Conservation (phyloP, 2,329 filamentous ascomycete species). For the Aspergillus brunneoviolaceus region DNA sequence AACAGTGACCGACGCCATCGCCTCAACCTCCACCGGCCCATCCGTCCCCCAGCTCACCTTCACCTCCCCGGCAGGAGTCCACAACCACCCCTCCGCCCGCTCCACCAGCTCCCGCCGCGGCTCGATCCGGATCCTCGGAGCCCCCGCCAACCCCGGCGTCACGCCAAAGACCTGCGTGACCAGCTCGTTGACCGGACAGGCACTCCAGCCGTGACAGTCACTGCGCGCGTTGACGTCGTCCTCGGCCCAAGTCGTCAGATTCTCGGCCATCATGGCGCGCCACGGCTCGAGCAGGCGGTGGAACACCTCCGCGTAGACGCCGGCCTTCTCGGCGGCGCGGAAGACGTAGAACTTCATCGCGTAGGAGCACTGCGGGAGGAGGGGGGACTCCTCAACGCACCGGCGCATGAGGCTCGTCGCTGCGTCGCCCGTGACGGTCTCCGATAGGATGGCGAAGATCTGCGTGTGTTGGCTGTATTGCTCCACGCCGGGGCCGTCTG, state of each 20-base stretch:
- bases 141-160: not conserved
- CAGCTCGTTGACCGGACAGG: constrained; percentile 10
- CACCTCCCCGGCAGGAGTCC: not conserved
- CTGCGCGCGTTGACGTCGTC: constrained; percentile 9
- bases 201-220: constrained; percentile 15
- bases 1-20: not conserved
- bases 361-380: constrained; percentile 1
- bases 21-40: not conserved
- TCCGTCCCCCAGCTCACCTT: not conserved
- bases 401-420: not conserved
- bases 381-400: not conserved
- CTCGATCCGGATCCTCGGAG: constrained; percentile 1
- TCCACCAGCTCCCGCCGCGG: not conserved
- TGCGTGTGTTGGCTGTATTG: constrained; percentile 12
- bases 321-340: not conserved
- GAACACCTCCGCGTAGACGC: constrained; percentile 5
- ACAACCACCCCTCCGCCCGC: not conserved
- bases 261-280: constrained; percentile 3
- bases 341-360: constrained; percentile 13
- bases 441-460: constrained; percentile 9
- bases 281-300: constrained; percentile 4
- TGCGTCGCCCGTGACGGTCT: not conserved
- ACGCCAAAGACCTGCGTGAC: constrained; percentile 10
- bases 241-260: constrained; percentile 13
- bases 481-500: constrained; percentile 2